Conservation (phyloP, 2,329 filamentous ascomycete genomes). For the Fusarium bactridioides region DNA sequence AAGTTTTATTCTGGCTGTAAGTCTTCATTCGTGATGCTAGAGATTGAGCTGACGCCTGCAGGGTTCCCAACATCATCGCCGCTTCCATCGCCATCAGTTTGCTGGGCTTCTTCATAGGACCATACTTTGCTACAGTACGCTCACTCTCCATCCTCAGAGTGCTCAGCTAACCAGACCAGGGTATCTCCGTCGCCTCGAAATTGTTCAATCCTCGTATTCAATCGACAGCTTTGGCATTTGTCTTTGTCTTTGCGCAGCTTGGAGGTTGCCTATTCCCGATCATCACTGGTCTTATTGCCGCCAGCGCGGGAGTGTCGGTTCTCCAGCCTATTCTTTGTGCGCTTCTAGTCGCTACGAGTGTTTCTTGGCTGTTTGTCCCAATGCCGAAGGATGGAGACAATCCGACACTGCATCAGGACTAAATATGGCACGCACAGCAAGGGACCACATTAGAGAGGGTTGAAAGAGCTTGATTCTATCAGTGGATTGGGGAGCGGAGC, state of each 20-base stretch:
- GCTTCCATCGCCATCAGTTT: constrained; percentile 63
- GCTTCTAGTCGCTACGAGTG: constrained; percentile 54
- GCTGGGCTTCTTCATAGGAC: constrained; percentile 65
- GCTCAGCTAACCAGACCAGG: constrained; percentile 44
- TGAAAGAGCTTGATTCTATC: not conserved
- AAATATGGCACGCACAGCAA: not conserved
- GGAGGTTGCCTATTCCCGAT: constrained; percentile 64
- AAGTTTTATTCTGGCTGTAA: constrained; percentile 68
- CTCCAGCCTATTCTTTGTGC: constrained; percentile 62
- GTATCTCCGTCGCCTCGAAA: constrained; percentile 61
- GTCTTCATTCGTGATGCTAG: not conserved
- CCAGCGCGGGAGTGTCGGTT: constrained; percentile 54
- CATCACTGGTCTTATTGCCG: constrained; percentile 61
- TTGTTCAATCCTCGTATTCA: constrained; percentile 53
- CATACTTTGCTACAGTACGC: constrained; percentile 64
- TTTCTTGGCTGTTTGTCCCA: constrained; percentile 57
- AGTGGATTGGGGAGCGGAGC: not conserved
- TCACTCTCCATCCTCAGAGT: accelerated
- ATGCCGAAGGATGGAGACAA: constrained; percentile 46
- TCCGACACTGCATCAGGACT: constrained; percentile 43
- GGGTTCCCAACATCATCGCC: constrained; percentile 54
- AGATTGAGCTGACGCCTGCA: constrained; percentile 21
- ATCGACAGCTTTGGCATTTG: constrained; percentile 53
- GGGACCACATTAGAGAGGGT: not conserved
- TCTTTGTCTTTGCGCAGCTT: constrained; percentile 65